Evolutionary conservation across 768 basidiomycete species (phyloP), one percentile per base, ranked within the genome.

Genomic region (Dendrothele bispora): DNA sequence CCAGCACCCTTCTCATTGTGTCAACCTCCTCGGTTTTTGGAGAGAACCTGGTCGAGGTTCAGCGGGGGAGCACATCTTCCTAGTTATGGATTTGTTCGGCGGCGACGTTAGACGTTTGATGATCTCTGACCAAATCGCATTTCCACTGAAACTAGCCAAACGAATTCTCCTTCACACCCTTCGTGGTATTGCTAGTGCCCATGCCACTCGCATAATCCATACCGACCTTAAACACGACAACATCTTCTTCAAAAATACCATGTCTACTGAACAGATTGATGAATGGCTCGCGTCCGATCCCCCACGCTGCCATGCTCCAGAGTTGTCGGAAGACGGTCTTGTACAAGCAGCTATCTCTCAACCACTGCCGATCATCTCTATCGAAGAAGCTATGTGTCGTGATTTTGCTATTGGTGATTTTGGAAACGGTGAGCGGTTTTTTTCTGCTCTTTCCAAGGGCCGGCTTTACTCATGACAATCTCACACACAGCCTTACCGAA

Each of bases 171-270:
- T 56, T 24, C 60, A 64, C 45, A 41, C 52, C 26, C 47, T 66
- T n/a, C 57, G 44, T 3, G 63, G 61, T 11, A 37, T 64, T 40
- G 51, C 54, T 12, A 53, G 55, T 30, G 41, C 51, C 29, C 63
- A 66, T 41, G 18, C 39, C 11, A 47, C 56, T 29, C 47, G 52
- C 10, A 35, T 64, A 14, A 59, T 61, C 5, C 64, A 65, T 48
- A 64, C 63, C 22, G 64, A 65, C 55, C 34, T 66, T n/a, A 64
- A 65, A 39, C 54, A 34, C 32, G 63, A 63, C 54, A 64, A 65
- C 42, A 61, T 65, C 29, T 41, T 63, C 21, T 59, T 62, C 47
- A 36, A 50, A 18, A 24, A 41, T 32, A 37, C 41, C 5, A 10
- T 35, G 6, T 30, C 45, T 20, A 35, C 29, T 20, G 30, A 48